Evolutionary conservation across 1,284 basidiomycete species (phyloP).

Genomic region (Neotropicomus parvogracilis): DNA sequence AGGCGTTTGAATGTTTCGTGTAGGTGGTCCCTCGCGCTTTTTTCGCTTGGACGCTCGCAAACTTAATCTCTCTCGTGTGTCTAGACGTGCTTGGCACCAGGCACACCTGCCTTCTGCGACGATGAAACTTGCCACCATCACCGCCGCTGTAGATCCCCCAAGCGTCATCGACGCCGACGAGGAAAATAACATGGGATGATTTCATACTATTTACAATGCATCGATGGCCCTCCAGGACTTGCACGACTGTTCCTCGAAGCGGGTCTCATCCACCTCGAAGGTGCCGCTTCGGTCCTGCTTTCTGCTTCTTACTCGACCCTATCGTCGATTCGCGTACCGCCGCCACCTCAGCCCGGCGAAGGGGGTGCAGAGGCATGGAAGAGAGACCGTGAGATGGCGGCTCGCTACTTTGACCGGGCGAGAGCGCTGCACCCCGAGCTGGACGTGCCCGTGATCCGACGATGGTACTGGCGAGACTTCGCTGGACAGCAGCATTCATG

Average conservation of each 20-base stretch:
- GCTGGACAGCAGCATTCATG: conserved; percentile 31
- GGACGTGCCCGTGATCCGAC: conserved; percentile 61
- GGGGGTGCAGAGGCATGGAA: conserved; percentile 64
- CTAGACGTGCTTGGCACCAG: conserved; percentile 77
- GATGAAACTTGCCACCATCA: conserved; percentile 72
- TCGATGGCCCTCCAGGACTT: conserved; percentile 60
- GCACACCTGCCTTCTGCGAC: conserved; percentile 68
- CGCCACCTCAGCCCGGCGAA: conserved; percentile 44
- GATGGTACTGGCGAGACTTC: conserved; percentile 36
- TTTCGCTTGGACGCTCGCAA: not conserved
- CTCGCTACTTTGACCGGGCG: conserved; percentile 67
- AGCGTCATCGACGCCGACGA: conserved; percentile 35
- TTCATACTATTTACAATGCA: conserved; percentile 57
- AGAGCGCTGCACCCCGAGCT: conserved; percentile 53
- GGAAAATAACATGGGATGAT: conserved; percentile 47
- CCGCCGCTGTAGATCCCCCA: conserved; percentile 46
- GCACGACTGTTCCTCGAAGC: conserved; percentile 73
- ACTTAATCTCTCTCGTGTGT: conserved; percentile 3
- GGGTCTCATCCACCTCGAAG: conserved; percentile 71
- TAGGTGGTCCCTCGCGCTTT: conserved; percentile 37
- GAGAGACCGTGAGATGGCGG: conserved; percentile 63
- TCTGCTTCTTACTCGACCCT: conserved; percentile 68
- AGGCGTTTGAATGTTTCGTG: conserved; percentile 78
- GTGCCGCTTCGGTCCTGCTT: conserved; percentile 61
- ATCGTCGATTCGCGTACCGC: conserved; percentile 65